Conservation (phyloP, 2,329 filamentous ascomycete species). For the Trichoderma simmonsii region DNA sequence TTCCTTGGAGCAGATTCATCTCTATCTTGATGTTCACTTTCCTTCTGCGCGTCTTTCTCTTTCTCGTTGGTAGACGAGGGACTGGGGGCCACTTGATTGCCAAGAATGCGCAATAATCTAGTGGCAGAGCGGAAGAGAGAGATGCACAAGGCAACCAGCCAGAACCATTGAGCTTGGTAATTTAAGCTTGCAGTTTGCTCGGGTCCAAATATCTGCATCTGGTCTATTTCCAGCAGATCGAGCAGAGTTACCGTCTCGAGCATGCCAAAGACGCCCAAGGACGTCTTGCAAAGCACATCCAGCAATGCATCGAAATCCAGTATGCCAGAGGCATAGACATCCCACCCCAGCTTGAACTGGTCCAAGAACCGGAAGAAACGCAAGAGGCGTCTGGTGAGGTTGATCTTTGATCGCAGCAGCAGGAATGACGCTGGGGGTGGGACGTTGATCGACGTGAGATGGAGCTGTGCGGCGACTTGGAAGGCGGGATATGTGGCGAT, state of each 20-base stretch:
- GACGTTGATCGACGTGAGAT: slow-evolving; percentile 25
- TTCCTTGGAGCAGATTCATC: slow-evolving; percentile 30
- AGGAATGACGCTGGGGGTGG: slow-evolving; percentile 34
- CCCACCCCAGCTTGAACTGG: slow-evolving; percentile 51
- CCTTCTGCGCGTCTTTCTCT: slow-evolving; percentile 16
- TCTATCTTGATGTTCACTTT: slow-evolving; percentile 22
- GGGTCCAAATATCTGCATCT: slow-evolving; percentile 51
- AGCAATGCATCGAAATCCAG: slow-evolving; percentile 43
- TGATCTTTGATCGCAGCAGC: slow-evolving; percentile 41
- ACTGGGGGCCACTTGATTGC: slow-evolving; percentile 35
- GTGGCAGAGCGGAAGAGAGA: slow-evolving; percentile 45
- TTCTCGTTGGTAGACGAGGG: slow-evolving; percentile 27
- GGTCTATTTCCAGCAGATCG: slow-evolving; percentile 44
- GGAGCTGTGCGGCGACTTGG: slow-evolving; percentile 33
- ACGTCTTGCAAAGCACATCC: slow-evolving; percentile 55
- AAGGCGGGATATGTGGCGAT: slow-evolving; percentile 44
- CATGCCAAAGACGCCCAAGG: slow-evolving; percentile 64
- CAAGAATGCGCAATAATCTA: slow-evolving; percentile 38
- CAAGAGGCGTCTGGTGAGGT: slow-evolving; percentile 58
- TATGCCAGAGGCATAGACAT: slow-evolving; percentile 33
- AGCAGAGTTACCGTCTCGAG: slow-evolving; percentile 63
- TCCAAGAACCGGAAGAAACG: slow-evolving; percentile 67
- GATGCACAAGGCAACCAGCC: slow-evolving; percentile 61
- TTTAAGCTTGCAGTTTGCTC: slow-evolving; percentile 47
- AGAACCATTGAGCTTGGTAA: slow-evolving; percentile 64